Percentiles rank a stretch among this genome's conserved stretches.
Evolutionary conservation across 352 stramenopile species (phyloP).

Genomic region (Thalassiosira mediterranea): DNA sequence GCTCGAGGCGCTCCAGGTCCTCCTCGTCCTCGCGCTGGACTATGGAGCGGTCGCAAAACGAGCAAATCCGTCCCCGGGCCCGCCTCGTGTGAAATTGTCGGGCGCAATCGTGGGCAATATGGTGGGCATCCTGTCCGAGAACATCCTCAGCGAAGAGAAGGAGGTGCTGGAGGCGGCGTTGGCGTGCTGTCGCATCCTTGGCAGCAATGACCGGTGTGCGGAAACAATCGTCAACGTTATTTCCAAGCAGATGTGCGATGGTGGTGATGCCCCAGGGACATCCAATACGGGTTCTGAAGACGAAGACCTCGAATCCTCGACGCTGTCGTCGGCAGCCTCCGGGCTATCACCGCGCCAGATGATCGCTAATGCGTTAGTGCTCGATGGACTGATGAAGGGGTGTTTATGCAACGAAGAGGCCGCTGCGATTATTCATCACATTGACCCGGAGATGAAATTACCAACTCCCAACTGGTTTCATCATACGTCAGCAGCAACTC

Average conservation of each 20-base stretch:
- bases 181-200: constrained; percentile 33
- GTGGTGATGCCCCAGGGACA: not conserved
- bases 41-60: constrained; percentile 1
- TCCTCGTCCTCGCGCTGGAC: constrained; percentile 29
- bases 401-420: constrained; percentile 21
- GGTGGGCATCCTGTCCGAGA: constrained; percentile 21
- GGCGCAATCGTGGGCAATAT: constrained; percentile 3
- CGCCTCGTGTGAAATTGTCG: constrained; percentile 2
- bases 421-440: constrained; percentile 9
- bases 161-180: constrained; percentile 37
- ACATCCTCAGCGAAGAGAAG: constrained; percentile 42
- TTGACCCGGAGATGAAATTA: constrained; percentile 20
- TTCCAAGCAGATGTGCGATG: not conserved
- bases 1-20: constrained; percentile 41
- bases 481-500: not conserved
- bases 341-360: constrained; percentile 32
- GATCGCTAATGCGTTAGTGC: constrained; percentile 31
- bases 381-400: constrained; percentile 49
- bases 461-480: constrained; percentile 29
- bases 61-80: not conserved
- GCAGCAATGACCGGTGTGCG: constrained; percentile 22
- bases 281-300: not conserved
- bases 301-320: not conserved
- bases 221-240: constrained; percentile 8
- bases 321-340: too few species aligned